These are phyloP conservation scores for Huntiella decipiens DNA, from an alignment of 2,329 filamentous ascomycete genomes.

Conservation along the genomic window DNA sequence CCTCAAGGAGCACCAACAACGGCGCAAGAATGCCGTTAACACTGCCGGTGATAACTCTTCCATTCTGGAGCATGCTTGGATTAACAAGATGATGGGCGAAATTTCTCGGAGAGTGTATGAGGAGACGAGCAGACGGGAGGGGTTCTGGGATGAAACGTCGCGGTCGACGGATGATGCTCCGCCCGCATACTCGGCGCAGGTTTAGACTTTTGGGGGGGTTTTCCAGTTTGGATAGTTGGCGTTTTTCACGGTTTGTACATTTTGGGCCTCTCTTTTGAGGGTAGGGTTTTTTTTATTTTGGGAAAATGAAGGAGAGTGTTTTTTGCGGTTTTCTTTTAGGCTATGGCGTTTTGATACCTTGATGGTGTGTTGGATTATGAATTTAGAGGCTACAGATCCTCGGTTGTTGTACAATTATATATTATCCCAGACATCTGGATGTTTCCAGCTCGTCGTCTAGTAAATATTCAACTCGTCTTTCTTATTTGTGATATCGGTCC, in stretches of 20 bases:
- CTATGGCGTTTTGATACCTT: background rate
- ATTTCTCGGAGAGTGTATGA: constrained; percentile 76
- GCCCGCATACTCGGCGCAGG: constrained; percentile 36
- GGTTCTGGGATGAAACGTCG: constrained; percentile 29
- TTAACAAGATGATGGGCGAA: constrained; percentile 84
- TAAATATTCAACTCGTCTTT: background rate
- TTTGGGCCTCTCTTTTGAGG: background rate
- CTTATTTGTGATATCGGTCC: background rate
- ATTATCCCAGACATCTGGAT: background rate
- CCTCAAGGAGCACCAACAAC: constrained; percentile 9
- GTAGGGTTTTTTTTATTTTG: background rate
- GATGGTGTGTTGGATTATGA: background rate
- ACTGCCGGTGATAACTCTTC: constrained; percentile 29
- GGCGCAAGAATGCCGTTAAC: constrained; percentile 13
- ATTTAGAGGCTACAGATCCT: background rate
- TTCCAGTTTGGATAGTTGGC: background rate
- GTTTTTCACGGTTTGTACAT: background rate
- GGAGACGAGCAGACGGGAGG: constrained; percentile 46
- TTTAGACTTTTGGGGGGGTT: background rate
- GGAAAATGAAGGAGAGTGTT: background rate
- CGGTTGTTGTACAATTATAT: background rate
- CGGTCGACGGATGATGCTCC: constrained; percentile 35
- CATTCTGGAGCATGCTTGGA: constrained; percentile 67
- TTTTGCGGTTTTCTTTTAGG: background rate
- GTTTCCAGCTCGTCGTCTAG: background rate